Evolutionary conservation across 148 eudicot genomes (phyloP), one percentile per base, ranked within the genome.

Genomic region (Chenopodium berlandieri): DNA sequence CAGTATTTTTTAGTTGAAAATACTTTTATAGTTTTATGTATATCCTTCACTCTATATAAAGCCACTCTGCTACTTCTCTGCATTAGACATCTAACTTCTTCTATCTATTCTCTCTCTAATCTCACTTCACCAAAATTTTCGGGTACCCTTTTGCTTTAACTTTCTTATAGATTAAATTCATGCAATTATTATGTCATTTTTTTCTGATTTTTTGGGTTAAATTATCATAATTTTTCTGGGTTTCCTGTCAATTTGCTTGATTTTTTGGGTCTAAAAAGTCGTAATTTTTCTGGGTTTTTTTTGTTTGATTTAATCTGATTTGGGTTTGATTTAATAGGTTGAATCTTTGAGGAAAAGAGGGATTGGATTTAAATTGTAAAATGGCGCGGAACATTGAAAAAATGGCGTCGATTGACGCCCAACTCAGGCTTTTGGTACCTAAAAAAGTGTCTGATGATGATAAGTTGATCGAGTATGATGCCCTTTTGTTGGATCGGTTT

Each of bases 401-500:
- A 82, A 75, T 91, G 89, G 92, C 92, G 46, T 92, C 94, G 25
- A 91, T 92, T 71, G 97, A 92, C 73, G 94, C 97, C 1, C 97
- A 92, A 63, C 80, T 90, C 81, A 88, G 97, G 87, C 87, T 85
- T 31, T 84, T 92, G 83, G 94, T 88, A n/a, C 97, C 97, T 25
- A 86, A 82, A 2, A 92, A 91, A 82, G 91, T 92, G 1, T 92
- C 97, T 1, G 97, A 92, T 66, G 97, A 92, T 84, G 97, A 92
- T 76, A 92, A 92, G 85, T 87, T 92, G 81, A 87, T 92, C 30
- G 97, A 92, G 85, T 92, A 92, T 79, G 97, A 92, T 85, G 94
- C 97, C 63, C 82, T 92, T 84, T 78, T 92, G 60, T 67, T 92
- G 79, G 97, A 92, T 88, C 91, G 94, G 11, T 92, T 92, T 77